Evolutionary conservation across 805 yeast species (phyloP).

Genomic region (Yarrowia sp.): DNA sequence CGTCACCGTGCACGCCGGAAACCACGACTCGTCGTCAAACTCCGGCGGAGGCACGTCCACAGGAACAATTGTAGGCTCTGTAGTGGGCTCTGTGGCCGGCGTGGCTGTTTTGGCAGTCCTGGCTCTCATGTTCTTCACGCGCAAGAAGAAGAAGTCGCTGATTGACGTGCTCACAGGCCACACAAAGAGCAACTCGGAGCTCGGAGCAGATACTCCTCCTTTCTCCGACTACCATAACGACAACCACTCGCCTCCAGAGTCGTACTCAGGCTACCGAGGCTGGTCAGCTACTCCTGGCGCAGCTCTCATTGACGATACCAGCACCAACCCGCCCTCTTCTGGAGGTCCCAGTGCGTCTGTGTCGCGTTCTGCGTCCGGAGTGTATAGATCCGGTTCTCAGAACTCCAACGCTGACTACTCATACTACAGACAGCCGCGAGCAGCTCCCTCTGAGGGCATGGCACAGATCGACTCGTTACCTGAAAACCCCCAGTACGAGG

Average conservation of each 20-base stretch:
- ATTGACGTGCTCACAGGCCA: slow-evolving; percentile 18
- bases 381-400: slow-evolving; percentile 6
- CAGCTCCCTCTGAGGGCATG: not conserved
- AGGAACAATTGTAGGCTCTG: slow-evolving; percentile 34
- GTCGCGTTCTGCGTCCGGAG: slow-evolving; percentile 8
- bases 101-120: slow-evolving; percentile 31
- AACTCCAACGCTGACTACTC: not conserved
- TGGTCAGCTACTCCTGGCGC: slow-evolving; percentile 17
- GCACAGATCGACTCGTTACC: slow-evolving; percentile 1
- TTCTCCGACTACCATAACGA: slow-evolving; percentile 20
- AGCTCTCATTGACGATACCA: not conserved
- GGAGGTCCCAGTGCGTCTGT: not conserved
- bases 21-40: not conserved
- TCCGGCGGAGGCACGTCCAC: slow-evolving; percentile 28
- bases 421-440: slow-evolving; percentile 10
- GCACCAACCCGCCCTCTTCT: not conserved
- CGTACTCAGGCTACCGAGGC: slow-evolving; percentile 24
- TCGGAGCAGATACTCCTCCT: slow-evolving; percentile 22
- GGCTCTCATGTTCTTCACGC: slow-evolving; percentile 28
- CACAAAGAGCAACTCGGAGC: slow-evolving; percentile 6
- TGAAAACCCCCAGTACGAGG: slow-evolving; percentile 16
- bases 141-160: slow-evolving; percentile 21
- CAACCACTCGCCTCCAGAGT: slow-evolving; percentile 9
- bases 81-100: slow-evolving; percentile 36
- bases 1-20: not conserved